Conservation (phyloP, 2,329 filamentous ascomycete species). For the Aaosphaeria pasadenensis region DNA sequence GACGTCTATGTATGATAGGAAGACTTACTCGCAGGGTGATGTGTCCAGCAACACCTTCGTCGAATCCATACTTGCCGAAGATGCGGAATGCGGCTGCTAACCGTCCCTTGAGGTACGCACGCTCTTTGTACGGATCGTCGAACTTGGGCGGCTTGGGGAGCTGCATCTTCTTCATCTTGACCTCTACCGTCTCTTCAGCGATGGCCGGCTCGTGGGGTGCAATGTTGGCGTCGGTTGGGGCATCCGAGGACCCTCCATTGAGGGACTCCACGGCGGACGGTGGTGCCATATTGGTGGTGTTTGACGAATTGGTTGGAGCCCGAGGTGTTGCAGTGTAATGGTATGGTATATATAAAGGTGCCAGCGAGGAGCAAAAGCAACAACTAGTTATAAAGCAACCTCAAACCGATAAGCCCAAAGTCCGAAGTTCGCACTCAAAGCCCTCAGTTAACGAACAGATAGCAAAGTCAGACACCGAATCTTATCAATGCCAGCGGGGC, state of each 20-base stretch:
- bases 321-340: no score
- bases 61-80: conserved; percentile 39
- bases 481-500: no score
- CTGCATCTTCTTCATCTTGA: conserved; percentile 18
- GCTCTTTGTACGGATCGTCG: conserved; percentile 36
- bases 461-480: no score
- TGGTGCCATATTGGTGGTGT: conserved; percentile 19
- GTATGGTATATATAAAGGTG: not conserved
- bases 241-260: conserved; percentile 10
- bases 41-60: conserved; percentile 56
- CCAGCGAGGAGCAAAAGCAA: no score
- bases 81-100: conserved; percentile 39
- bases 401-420: no score
- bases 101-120: conserved; percentile 35
- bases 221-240: conserved; percentile 22
- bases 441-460: no score
- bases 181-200: conserved; percentile 15
- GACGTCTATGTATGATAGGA: not conserved
- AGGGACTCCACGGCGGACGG: conserved; percentile 30
- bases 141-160: conserved; percentile 34
- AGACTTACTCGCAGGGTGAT: conserved; percentile 54
- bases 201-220: conserved; percentile 32
- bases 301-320: no score
- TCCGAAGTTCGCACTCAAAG: no score
- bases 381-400: no score